phyloP scores from a whole-genome alignment of 257 asterid genomes.

The Paulownia fortunei region DNA sequence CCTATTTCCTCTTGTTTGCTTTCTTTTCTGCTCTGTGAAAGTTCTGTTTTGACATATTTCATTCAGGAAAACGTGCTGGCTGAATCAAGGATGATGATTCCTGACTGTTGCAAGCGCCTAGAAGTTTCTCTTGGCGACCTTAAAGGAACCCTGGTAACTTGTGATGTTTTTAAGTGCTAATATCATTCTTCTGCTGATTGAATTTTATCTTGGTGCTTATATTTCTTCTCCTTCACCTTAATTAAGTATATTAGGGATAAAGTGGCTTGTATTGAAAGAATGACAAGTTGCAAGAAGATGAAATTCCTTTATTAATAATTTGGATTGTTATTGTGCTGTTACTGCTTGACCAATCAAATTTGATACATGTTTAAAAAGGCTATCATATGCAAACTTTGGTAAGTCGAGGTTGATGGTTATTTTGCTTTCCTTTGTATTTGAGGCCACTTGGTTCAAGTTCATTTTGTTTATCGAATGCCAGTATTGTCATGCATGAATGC shows the following conservation, averaged over 20 bases:
- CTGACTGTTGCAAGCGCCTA: constrained; percentile 66
- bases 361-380: too few species aligned
- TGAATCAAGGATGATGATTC: constrained; percentile 76
- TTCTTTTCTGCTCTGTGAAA: not conserved
- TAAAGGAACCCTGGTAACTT: constrained; percentile 53
- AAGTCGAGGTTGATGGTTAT: not conserved
- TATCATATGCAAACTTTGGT: too few species aligned
- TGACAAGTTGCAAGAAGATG: not conserved
- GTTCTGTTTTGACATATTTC: not conserved
- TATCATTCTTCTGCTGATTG: not conserved
- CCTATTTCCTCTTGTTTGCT: not conserved
- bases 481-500: not conserved
- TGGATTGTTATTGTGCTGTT: not conserved
- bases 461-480: not conserved
- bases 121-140: constrained; percentile 64
- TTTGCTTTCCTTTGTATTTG: not conserved
- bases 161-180: not conserved
- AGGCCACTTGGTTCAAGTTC: not conserved
- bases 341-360: not conserved
- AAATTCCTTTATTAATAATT: not conserved
- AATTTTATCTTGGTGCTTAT: not conserved
- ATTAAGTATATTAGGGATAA: too few species aligned
- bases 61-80: constrained; percentile 67
- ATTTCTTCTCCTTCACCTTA: not conserved
- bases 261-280: not conserved